Evolutionary conservation across 208 protist genomes (phyloP).

Genomic region (Trichomonas tenax): DNA sequence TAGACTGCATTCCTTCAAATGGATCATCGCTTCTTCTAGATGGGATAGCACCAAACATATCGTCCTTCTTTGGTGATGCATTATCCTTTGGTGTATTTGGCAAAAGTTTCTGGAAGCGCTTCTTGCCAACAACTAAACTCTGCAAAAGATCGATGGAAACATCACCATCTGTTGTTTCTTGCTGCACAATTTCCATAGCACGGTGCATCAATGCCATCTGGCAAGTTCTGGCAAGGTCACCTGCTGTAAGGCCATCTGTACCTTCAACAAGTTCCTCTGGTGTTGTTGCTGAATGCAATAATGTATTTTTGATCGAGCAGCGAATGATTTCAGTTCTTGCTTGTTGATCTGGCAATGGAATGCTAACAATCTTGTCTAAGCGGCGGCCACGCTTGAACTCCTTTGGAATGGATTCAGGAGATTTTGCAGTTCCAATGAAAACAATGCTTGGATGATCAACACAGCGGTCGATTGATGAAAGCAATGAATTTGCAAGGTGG

Average conservation of each 20-base stretch:
- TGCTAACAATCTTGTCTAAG: not conserved
- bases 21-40: not conserved
- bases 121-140: not conserved
- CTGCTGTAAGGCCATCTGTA: not conserved
- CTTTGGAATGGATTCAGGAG: not conserved
- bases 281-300: not conserved
- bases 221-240: not conserved
- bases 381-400: not conserved
- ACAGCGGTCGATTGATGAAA: not conserved
- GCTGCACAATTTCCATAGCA: not conserved
- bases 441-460: not conserved
- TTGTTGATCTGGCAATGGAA: not conserved
- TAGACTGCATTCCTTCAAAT: not conserved
- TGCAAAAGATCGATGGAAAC: not conserved
- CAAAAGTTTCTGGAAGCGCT: not conserved
- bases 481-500: not conserved
- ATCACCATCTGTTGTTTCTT: not conserved
- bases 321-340: not conserved
- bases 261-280: not conserved
- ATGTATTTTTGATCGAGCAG: not conserved
- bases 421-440: not conserved
- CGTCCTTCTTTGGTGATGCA: no score
- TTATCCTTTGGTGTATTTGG: not conserved
- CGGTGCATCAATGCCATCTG: not conserved
- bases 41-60: not conserved